Evolutionary conservation across 2,329 filamentous ascomycete species (phyloP).

Genomic region (Scytalidium sp.): DNA sequence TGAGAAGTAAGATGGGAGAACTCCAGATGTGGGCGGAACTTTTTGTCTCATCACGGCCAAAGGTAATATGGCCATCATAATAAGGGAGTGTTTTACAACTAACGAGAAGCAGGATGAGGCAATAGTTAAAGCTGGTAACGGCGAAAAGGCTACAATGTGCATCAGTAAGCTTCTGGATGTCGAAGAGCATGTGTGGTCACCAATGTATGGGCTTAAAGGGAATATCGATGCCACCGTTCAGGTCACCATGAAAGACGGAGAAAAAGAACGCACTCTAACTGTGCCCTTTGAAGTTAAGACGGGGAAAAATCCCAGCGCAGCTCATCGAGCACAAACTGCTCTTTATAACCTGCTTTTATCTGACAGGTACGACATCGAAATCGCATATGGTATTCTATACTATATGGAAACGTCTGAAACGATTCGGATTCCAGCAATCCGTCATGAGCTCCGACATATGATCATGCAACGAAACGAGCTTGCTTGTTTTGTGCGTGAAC

Average conservation of each 20-base stretch:
- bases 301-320: slow-evolving; percentile 76
- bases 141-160: slow-evolving; percentile 73
- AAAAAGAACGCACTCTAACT: slow-evolving; percentile 66
- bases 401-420: slow-evolving; percentile 91
- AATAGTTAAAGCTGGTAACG: slow-evolving; percentile 74
- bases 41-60: slow-evolving; percentile 72
- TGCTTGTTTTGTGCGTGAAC: slow-evolving; percentile 79
- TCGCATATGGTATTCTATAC: slow-evolving; percentile 87
- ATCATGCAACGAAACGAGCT: slow-evolving; percentile 92
- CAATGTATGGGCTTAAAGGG: slow-evolving; percentile 94
- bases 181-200: slow-evolving; percentile 97
- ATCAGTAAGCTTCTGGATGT: slow-evolving; percentile 94
- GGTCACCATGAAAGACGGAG: slow-evolving; percentile 71
- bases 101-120: slow-evolving; percentile 55
- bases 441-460: slow-evolving; percentile 91
- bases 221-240: slow-evolving; percentile 98
- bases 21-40: slow-evolving; percentile 78
- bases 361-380: slow-evolving; percentile 91
- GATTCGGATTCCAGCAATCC: slow-evolving; percentile 78
- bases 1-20: slow-evolving; percentile 79
- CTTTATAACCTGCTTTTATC: slow-evolving; percentile 90
- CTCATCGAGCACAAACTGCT: slow-evolving; percentile 89
- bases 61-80: slow-evolving; percentile 41
- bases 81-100: slow-evolving; percentile 7
- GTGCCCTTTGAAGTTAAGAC: slow-evolving; percentile 97